phyloP scores from a whole-genome alignment of 139 green algal species.

The Chlorella sorokiniana region DNA sequence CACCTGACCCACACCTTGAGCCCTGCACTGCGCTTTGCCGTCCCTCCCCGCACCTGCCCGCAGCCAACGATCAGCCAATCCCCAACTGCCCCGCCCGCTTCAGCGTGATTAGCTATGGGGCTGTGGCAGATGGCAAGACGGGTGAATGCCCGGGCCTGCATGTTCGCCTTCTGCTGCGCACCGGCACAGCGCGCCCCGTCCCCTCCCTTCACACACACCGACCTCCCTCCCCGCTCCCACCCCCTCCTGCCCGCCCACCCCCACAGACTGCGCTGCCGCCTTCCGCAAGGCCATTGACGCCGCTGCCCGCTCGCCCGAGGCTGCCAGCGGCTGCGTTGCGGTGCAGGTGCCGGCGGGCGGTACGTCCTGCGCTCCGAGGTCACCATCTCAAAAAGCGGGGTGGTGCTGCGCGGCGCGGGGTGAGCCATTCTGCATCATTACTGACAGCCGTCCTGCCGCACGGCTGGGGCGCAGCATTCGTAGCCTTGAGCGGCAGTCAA shows the following conservation, averaged over 20 bases:
- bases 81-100: not conserved
- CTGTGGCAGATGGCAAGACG: conserved; percentile 11
- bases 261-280: conserved; percentile 7
- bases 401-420: conserved; percentile 17
- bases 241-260: not conserved
- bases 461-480: too few species aligned
- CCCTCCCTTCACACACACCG: not conserved
- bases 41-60: not conserved
- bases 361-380: not conserved
- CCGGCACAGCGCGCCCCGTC: not conserved
- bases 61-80: conserved; percentile 20
- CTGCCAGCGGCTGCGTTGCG: not conserved
- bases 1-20: not conserved
- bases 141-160: not conserved
- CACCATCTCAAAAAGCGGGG: conserved; percentile 15
- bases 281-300: conserved; percentile 26
- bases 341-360: conserved; percentile 2
- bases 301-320: not conserved
- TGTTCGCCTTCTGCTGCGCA: not conserved
- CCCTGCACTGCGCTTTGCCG: not conserved
- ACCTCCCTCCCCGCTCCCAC: not conserved
- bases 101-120: conserved; percentile 5
- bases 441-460: too few species aligned
- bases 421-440: too few species aligned
- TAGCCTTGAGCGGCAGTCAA: too few species aligned